A percentile compares a stretch with the other conserved stretches of the same genome.
phyloP scores from a whole-genome alignment of 352 stramenopile genomes.

The Salisapilia sapeloensis region DNA sequence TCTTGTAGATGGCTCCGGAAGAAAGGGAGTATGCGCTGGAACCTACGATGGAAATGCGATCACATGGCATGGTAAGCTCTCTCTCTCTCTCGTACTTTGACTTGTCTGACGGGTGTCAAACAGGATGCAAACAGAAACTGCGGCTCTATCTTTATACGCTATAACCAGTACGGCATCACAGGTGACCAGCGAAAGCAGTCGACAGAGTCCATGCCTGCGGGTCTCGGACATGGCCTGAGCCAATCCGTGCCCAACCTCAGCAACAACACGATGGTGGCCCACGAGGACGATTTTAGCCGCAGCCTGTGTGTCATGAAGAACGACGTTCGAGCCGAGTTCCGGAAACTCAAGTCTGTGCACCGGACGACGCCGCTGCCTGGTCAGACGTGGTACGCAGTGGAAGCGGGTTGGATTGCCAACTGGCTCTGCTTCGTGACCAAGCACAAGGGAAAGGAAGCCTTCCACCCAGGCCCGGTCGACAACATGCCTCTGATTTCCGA shows the following conservation, averaged over 20 bases:
- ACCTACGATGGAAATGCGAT: too few species aligned
- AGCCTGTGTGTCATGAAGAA: too few species aligned
- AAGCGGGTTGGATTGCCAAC: constrained; percentile 37
- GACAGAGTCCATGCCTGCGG: background rate
- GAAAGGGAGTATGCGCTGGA: too few species aligned
- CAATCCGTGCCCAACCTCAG: too few species aligned
- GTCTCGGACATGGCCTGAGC: background rate
- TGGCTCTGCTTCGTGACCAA: constrained; percentile 67
- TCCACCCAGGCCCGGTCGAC: constrained; percentile 40
- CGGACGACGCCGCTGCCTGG: constrained; percentile 32
- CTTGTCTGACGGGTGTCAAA: too few species aligned
- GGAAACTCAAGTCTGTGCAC: constrained; percentile 42
- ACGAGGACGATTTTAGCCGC: constrained; percentile 54
- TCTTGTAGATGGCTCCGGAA: too few species aligned
- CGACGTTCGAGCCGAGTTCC: constrained; percentile 43
- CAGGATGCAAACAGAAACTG: too few species aligned
- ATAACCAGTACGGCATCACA: too few species aligned
- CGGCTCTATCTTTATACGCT: too few species aligned
- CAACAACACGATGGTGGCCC: constrained; percentile 28
- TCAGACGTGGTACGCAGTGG: constrained; percentile 55
- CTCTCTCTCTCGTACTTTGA: too few species aligned
- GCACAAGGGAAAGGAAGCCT: constrained; percentile 32
- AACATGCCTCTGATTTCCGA: constrained; percentile 66
- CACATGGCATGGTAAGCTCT: too few species aligned
- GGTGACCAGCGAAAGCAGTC: too few species aligned